Conservation (phyloP, 2,329 filamentous ascomycete genomes). For the Fusarium metavorans region DNA sequence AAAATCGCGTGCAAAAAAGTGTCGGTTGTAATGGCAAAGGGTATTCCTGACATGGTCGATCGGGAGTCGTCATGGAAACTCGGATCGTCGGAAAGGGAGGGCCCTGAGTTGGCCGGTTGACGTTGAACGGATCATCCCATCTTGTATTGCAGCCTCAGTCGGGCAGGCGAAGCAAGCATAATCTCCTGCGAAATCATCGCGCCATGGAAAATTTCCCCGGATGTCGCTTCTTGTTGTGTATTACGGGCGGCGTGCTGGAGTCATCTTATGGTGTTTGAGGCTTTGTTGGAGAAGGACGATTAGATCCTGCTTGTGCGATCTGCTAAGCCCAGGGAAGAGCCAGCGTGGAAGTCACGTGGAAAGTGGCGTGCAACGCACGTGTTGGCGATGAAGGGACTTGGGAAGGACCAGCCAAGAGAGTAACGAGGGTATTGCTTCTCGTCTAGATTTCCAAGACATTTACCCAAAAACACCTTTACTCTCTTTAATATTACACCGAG, state of each 20-base stretch:
- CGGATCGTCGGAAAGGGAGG: slow-evolving; percentile 35
- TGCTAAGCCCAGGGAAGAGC: slow-evolving; percentile 19
- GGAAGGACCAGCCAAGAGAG: neutral
- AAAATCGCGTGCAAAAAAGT: neutral
- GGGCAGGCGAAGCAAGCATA: slow-evolving; percentile 5
- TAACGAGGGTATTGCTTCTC: neutral
- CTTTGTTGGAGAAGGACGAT: slow-evolving; percentile 39
- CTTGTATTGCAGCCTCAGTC: neutral
- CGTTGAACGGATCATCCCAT: slow-evolving; percentile 13
- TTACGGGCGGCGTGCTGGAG: slow-evolving; percentile 19
- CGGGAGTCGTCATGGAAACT: slow-evolving; percentile 24
- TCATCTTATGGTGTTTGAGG: slow-evolving; percentile 31
- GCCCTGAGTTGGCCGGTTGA: slow-evolving; percentile 10
- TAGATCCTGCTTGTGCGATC: slow-evolving; percentile 40
- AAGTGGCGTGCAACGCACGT: slow-evolving; percentile 8
- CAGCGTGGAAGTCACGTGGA: slow-evolving; percentile 35
- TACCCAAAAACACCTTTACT: neutral
- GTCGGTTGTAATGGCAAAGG: neutral
- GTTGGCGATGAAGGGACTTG: neutral
- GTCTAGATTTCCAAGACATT: neutral
- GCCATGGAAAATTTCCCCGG: neutral
- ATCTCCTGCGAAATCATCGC: neutral
- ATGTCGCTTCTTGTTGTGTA: slow-evolving; percentile 11
- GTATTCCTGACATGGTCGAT: slow-evolving; percentile 9
- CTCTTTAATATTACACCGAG: neutral